These are phyloP conservation scores for Candida silvatica DNA, from an alignment of 805 yeast species.

Conservation along the genomic window DNA sequence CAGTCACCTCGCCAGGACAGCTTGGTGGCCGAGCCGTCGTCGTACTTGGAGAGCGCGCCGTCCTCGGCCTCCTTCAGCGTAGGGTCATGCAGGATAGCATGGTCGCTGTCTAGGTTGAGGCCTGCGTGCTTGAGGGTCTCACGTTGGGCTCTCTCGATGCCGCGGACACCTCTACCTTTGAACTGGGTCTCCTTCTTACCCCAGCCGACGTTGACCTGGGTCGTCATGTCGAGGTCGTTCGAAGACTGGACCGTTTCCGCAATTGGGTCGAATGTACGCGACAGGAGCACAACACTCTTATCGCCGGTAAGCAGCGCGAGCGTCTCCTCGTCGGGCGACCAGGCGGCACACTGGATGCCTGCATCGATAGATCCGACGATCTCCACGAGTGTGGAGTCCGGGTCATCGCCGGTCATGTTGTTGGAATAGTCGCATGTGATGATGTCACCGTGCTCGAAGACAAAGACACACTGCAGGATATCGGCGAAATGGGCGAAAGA, in stretches of 20 bases:
- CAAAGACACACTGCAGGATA: conserved; percentile 52
- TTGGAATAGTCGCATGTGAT: conserved; percentile 48
- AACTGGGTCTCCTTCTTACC: conserved; percentile 96
- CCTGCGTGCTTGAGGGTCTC: conserved; percentile 56
- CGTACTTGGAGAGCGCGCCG: conserved; percentile 55
- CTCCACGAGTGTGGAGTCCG: conserved; percentile 51
- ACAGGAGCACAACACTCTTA: conserved; percentile 53
- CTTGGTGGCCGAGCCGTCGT: conserved; percentile 30
- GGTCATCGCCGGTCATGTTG: conserved; percentile 31
- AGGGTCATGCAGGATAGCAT: conserved; percentile 65
- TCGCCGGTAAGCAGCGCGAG: conserved; percentile 60
- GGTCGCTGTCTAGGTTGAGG: conserved; percentile 50
- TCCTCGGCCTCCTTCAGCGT: conserved; percentile 69
- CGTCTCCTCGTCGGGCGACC: conserved; percentile 93
- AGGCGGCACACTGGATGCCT: conserved; percentile 61
- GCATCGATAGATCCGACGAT: conserved; percentile 80
- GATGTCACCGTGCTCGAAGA: conserved; percentile 72
- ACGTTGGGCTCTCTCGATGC: conserved; percentile 52
- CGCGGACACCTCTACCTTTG: conserved; percentile 86
- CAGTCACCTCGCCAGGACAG: conserved; percentile 97
- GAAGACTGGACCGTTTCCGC: conserved; percentile 50
- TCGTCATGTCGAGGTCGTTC: conserved; percentile 58
- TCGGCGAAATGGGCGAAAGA: conserved; percentile 67
- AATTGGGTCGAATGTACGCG: conserved; percentile 73
- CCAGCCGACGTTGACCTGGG: conserved; percentile 97